phyloP scores from a whole-genome alignment of 2,329 filamentous ascomycete species.

The Periglandula ipomoeae region DNA sequence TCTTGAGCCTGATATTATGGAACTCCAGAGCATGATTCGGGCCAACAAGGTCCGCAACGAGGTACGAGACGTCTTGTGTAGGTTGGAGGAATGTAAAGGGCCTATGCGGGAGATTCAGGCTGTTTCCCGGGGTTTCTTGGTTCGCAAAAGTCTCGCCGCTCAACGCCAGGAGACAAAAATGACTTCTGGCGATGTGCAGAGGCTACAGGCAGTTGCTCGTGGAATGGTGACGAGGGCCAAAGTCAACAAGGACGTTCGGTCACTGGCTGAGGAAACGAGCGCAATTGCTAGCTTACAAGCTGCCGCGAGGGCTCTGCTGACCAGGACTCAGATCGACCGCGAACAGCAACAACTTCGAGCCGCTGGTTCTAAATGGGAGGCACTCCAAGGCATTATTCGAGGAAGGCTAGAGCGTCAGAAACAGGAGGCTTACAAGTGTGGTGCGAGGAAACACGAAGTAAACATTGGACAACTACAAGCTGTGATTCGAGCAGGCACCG shows the following conservation, averaged over 20 bases:
- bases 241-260: conserved; percentile 42
- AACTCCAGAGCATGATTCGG: conserved; percentile 73
- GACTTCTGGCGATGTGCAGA: conserved; percentile 41
- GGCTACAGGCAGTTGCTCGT: conserved; percentile 58
- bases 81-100: conserved; percentile 53
- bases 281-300: conserved; percentile 54
- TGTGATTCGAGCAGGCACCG: conserved; percentile 44
- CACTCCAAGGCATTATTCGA: conserved; percentile 31
- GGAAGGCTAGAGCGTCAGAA: conserved; percentile 39
- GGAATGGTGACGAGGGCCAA: conserved; percentile 55
- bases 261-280: conserved; percentile 40
- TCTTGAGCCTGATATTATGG: conserved; percentile 62
- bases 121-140: conserved; percentile 56
- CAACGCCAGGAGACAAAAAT: conserved; percentile 48
- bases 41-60: conserved; percentile 55
- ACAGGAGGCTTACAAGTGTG: conserved; percentile 34
- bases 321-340: conserved; percentile 41
- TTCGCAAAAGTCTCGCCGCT: conserved; percentile 46
- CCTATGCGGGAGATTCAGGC: conserved; percentile 59
- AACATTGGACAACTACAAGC: conserved; percentile 41
- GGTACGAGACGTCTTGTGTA: conserved; percentile 45
- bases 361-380: conserved; percentile 40
- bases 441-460: conserved; percentile 35
- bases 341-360: conserved; percentile 42
- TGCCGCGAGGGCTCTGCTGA: conserved; percentile 53